Conservation (phyloP, 2,329 filamentous ascomycete species). For the Metarhizium album region DNA sequence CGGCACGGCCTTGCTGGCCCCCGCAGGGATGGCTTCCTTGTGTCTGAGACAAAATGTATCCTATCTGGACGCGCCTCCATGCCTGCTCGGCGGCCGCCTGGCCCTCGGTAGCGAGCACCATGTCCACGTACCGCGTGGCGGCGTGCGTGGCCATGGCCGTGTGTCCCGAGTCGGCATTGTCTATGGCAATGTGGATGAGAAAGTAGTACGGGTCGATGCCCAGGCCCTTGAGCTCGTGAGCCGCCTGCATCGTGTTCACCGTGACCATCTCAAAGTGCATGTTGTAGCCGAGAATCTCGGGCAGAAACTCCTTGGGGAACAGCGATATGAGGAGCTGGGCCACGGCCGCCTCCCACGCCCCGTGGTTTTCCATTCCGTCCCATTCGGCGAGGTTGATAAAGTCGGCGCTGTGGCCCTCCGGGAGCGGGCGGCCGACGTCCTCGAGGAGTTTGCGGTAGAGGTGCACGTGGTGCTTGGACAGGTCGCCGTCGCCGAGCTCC, state of each 20-base stretch:
- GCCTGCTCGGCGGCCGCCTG: conserved; percentile 1
- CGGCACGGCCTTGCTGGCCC: too few relatives aligned
- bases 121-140: conserved; percentile 27
- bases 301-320: conserved; percentile 36
- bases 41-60: conserved; percentile 9
- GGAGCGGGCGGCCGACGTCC: conserved; percentile 2
- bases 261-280: conserved; percentile 34
- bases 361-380: conserved; percentile 3
- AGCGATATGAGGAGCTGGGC: conserved; percentile 34
- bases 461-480: conserved; percentile 32
- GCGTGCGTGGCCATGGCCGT: conserved; percentile 32
- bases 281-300: conserved; percentile 40
- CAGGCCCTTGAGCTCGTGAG: conserved; percentile 33
- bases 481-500: conserved; percentile 38
- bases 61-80: conserved; percentile 9
- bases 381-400: conserved; percentile 7
- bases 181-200: conserved; percentile 38
- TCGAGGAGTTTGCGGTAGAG: conserved; percentile 20
- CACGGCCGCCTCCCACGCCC: conserved; percentile 31
- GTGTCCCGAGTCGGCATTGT: conserved; percentile 37
- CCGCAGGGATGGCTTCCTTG: background rate
- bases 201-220: conserved; percentile 35
- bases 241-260: conserved; percentile 10
- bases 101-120: conserved; percentile 11
- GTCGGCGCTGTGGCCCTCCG: conserved; percentile 4